Evolutionary conservation across 148 eudicot genomes (phyloP).

Genomic region (Persicaria tinctoria): DNA sequence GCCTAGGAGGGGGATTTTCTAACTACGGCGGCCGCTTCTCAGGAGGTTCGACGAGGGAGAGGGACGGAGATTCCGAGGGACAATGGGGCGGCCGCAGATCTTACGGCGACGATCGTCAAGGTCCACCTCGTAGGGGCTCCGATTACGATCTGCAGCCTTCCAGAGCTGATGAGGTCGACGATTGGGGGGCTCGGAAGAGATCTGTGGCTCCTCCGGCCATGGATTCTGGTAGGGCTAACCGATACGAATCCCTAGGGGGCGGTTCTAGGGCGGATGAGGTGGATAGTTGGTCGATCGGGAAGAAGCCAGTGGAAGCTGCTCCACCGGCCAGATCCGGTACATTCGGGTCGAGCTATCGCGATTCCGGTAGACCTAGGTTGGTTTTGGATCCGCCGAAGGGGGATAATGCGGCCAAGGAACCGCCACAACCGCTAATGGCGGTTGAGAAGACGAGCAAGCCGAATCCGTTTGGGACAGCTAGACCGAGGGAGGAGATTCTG

Average conservation of each 20-base stretch:
- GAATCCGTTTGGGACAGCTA: slow-evolving; percentile 79
- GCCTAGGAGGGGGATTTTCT: slow-evolving; percentile 59
- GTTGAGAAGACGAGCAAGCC: slow-evolving; percentile 37
- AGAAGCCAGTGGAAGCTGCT: slow-evolving; percentile 22
- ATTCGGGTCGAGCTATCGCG: slow-evolving; percentile 51
- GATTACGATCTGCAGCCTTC: slow-evolving; percentile 36
- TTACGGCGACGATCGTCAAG: slow-evolving; percentile 40
- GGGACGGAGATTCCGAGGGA: slow-evolving; percentile 21
- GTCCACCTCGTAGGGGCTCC: slow-evolving; percentile 14
- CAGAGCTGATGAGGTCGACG: slow-evolving; percentile 77
- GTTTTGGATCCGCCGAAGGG: slow-evolving; percentile 42
- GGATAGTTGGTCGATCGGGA: slow-evolving; percentile 62
- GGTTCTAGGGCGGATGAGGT: slow-evolving; percentile 76
- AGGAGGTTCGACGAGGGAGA: slow-evolving; percentile 11
- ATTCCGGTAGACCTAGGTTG: slow-evolving; percentile 42
- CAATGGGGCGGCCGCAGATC: slow-evolving; percentile 26
- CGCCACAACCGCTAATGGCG: background rate
- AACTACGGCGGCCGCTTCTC: slow-evolving; percentile 20
- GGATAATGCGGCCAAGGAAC: slow-evolving; percentile 22
- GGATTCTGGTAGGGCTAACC: slow-evolving; percentile 24
- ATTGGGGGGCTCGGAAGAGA: slow-evolving; percentile 65
- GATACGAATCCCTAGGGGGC: slow-evolving; percentile 48
- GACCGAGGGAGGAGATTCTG: slow-evolving; percentile 89
- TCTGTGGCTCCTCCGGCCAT: slow-evolving; percentile 17
- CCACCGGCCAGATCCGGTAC: slow-evolving; percentile 28